These are phyloP conservation scores for Debaryomyces subglobosus DNA, from an alignment of 1,139 yeast genomes.

Conservation along the genomic window DNA sequence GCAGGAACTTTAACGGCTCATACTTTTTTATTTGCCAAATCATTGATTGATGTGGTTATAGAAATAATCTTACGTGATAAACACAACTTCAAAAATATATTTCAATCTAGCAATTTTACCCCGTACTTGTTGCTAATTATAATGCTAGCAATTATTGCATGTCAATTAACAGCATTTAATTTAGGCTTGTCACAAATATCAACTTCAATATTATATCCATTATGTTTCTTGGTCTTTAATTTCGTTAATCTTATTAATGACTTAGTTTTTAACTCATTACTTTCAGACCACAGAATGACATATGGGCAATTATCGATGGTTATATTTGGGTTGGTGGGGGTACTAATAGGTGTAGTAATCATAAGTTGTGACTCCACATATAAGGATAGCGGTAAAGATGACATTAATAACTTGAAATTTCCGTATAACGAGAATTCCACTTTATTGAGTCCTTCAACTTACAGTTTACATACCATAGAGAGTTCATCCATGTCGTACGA, in stretches of 20 bases:
- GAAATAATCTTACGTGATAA: conserved; percentile 43
- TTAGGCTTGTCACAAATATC: conserved; percentile 72
- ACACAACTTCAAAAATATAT: conserved; percentile 24
- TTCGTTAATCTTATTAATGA: conserved; percentile 75
- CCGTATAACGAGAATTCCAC: conserved; percentile 21
- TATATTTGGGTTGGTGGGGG: conserved; percentile 40
- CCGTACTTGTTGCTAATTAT: conserved; percentile 56
- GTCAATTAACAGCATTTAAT: conserved; percentile 75
- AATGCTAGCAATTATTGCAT: conserved; percentile 70
- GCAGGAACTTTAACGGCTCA: conserved; percentile 87
- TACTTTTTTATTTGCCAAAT: conserved; percentile 81
- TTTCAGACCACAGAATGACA: conserved; percentile 32
- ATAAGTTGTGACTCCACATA: conserved; percentile 51
- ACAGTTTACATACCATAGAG: conserved; percentile 4
- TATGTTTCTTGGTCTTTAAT: conserved; percentile 84
- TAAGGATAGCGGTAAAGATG: conserved; percentile 15
- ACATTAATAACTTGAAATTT: conserved; percentile 23
- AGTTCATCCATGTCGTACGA: conserved; percentile 23
- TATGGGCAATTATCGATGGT: conserved; percentile 38
- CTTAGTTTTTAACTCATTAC: conserved; percentile 50
- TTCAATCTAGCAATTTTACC: conserved; percentile 26
- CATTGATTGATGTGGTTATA: conserved; percentile 70
- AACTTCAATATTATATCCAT: conserved; percentile 80
- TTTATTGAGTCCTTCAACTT: not conserved
- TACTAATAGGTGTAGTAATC: conserved; percentile 44